phyloP scores from a whole-genome alignment of 148 eudicot genomes.

The Spergularia bocconei region DNA sequence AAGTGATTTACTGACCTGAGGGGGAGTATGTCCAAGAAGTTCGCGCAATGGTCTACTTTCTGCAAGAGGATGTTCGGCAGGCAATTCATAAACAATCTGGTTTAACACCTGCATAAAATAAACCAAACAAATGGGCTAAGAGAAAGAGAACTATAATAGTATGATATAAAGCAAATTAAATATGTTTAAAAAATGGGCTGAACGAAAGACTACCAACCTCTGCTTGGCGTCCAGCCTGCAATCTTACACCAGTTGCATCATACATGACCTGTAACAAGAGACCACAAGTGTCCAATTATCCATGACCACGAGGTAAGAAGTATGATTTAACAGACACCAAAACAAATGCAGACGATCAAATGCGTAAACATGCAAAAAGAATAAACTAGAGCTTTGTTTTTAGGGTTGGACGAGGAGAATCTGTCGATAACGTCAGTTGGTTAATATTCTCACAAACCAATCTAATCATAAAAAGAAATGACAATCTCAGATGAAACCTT shows the following conservation, averaged over 20 bases:
- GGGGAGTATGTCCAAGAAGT: constrained; percentile 96
- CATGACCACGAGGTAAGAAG: background rate
- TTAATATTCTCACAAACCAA: background rate
- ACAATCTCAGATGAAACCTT: background rate
- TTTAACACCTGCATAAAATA: constrained; percentile 66
- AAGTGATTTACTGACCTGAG: constrained; percentile 49
- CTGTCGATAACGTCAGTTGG: background rate
- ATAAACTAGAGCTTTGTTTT: background rate
- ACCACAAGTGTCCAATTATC: constrained; percentile 1
- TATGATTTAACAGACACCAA: background rate
- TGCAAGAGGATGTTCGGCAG: constrained; percentile 96
- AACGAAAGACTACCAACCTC: constrained; percentile 44
- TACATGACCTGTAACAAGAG: constrained; percentile 84
- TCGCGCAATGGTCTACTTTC: constrained; percentile 92
- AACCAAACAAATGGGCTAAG: constrained; percentile 9
- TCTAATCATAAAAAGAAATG: background rate
- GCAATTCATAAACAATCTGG: constrained; percentile 96
- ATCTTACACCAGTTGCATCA: constrained; percentile 93
- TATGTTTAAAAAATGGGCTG: background rate
- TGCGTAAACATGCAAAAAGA: constrained; percentile 4
- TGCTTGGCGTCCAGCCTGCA: constrained; percentile 99
- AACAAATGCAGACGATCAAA: background rate
- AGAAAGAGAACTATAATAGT: background rate
- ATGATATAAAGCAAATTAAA: background rate
- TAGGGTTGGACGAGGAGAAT: background rate